Conservation (phyloP, 2,329 filamentous ascomycete genomes). For the Tolypocladium inflatum region DNA sequence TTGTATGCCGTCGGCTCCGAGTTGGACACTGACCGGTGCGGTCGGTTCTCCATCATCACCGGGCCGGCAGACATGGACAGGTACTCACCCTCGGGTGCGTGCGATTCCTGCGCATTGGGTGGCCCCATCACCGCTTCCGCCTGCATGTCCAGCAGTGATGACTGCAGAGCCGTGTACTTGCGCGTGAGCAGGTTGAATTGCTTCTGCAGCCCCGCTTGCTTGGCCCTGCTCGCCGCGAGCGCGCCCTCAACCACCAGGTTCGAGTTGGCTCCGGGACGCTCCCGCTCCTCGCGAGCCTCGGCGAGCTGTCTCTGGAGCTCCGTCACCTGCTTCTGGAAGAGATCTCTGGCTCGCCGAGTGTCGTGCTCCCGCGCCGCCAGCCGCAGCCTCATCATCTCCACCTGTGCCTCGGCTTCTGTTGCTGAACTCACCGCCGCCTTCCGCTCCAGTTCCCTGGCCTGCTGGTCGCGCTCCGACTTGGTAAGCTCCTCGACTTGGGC, state of each 20-base stretch:
- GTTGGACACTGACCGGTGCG: slow-evolving; percentile 34
- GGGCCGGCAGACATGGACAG: slow-evolving; percentile 28
- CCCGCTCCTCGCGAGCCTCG: slow-evolving; percentile 21
- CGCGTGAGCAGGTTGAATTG: slow-evolving; percentile 39
- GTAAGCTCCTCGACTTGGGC: slow-evolving; percentile 50
- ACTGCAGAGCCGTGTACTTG: slow-evolving; percentile 44
- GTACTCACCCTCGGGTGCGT: slow-evolving; percentile 19
- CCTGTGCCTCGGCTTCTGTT: slow-evolving; percentile 46
- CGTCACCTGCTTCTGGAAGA: slow-evolving; percentile 40
- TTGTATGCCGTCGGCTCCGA: slow-evolving; percentile 33
- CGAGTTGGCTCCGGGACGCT: slow-evolving; percentile 14
- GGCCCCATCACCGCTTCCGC: slow-evolving; percentile 14
- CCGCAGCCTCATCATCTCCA: slow-evolving; percentile 49
- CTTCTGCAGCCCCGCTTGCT: slow-evolving; percentile 43
- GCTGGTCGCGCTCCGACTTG: slow-evolving; percentile 51
- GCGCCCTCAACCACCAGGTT: slow-evolving; percentile 32
- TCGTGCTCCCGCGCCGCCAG: slow-evolving; percentile 42
- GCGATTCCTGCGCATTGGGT: background rate
- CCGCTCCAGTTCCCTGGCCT: slow-evolving; percentile 53
- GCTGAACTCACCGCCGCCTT: slow-evolving; percentile 47
- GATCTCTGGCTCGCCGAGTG: slow-evolving; percentile 28
- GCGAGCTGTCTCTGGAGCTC: slow-evolving; percentile 35
- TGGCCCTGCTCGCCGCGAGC: slow-evolving; percentile 41
- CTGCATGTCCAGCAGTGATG: slow-evolving; percentile 37
- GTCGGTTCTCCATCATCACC: slow-evolving; percentile 24